Evolutionary conservation across 805 yeast species (phyloP).

Genomic region (Starmerella geochares): DNA sequence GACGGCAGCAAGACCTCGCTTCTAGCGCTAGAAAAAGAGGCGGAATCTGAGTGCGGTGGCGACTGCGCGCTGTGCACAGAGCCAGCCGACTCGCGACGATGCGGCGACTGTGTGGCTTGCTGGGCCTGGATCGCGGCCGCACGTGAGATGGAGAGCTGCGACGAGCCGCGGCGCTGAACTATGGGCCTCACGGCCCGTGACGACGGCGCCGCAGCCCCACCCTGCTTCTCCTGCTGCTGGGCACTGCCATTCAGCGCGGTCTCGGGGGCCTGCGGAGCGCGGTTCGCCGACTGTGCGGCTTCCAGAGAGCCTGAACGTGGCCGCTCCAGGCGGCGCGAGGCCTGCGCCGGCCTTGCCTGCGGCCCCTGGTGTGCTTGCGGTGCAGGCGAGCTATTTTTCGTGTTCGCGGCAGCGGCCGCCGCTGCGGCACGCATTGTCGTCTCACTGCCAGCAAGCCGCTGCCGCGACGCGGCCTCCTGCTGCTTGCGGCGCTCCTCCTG

Average conservation of each 20-base stretch:
- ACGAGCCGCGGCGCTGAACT: neutral
- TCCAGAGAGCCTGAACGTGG: neutral
- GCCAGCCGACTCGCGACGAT: neutral
- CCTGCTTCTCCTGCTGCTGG: neutral
- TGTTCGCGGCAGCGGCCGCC: conserved; percentile 22
- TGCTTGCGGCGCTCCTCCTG: conserved; percentile 13
- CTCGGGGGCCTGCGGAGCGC: neutral
- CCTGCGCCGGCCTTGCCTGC: neutral
- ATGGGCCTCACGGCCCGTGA: neutral
- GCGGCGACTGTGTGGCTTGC: neutral
- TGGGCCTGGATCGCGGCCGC: conserved; percentile 1
- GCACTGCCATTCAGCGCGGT: neutral
- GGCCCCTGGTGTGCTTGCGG: too few species aligned
- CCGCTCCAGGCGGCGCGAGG: neutral
- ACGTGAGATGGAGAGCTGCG: neutral
- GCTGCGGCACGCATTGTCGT: conserved; percentile 7
- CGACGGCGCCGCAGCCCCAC: neutral
- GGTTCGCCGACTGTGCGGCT: neutral
- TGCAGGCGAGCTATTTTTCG: neutral
- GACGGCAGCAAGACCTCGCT: neutral
- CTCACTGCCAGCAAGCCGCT: neutral
- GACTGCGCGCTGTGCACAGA: neutral
- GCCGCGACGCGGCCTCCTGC: conserved; percentile 3
- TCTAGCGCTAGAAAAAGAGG: neutral
- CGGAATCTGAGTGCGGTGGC: neutral